phyloP scores from a whole-genome alignment of 345 rosid genomes.

The Carallia pectinifolia region DNA sequence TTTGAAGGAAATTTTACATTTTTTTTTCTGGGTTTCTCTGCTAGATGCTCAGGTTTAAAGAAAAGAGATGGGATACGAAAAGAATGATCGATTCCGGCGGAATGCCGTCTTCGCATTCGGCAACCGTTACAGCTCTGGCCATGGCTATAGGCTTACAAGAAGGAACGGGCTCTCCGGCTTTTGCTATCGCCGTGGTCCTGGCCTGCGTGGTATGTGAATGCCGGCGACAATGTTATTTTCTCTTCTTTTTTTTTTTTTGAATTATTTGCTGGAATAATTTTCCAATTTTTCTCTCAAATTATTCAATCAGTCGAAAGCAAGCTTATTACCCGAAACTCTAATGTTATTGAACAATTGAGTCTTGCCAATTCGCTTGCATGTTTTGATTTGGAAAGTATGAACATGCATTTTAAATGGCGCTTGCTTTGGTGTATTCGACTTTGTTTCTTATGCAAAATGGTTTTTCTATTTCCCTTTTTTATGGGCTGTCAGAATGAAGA shows the following conservation, averaged over 20 bases:
- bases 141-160: slow-evolving; percentile 54
- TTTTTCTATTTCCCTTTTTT: too few relatives aligned
- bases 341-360: too few relatives aligned
- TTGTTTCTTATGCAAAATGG: too few relatives aligned
- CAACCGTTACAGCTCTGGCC: slow-evolving; percentile 60
- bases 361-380: too few relatives aligned
- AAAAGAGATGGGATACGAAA: slow-evolving; percentile 64
- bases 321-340: too few relatives aligned
- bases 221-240: background rate
- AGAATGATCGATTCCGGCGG: slow-evolving; percentile 63
- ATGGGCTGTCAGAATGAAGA: too few relatives aligned
- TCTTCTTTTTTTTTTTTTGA: slow-evolving; percentile 7
- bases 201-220: slow-evolving; percentile 55
- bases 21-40: slow-evolving; percentile 5
- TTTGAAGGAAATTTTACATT: too few relatives aligned
- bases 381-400: too few relatives aligned
- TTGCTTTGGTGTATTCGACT: too few relatives aligned
- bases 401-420: too few relatives aligned
- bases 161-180: slow-evolving; percentile 43
- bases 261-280: background rate
- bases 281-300: slow-evolving; percentile 15
- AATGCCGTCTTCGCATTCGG: slow-evolving; percentile 73
- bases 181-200: slow-evolving; percentile 56
- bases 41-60: slow-evolving; percentile 50
- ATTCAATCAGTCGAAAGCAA: background rate